Base-by-base conservation (phyloP, 805 yeast species). In the baker's yeast (Saccharomyces cerevisiae) region DNA sequence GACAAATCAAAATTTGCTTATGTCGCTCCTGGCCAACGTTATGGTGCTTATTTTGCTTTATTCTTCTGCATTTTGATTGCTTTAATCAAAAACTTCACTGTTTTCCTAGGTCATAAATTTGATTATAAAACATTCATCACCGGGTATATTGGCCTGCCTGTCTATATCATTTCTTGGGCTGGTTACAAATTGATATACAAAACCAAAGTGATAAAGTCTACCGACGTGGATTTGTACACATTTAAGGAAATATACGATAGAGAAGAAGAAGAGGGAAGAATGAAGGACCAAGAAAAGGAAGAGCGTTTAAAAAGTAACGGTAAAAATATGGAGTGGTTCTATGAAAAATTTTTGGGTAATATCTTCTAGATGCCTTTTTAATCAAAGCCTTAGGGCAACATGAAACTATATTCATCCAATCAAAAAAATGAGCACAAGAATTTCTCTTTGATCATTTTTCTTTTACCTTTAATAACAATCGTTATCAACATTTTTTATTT, bases 11-110 rank as follows among this genome's bases (percentile, higher is more conserved):
- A 65, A 32, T 78, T 85, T 58, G 78, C 80, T 10, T 87, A 82
- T 70, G 69, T 66, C 32, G 85, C 90, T 14, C 89, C 88, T 48
- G 76, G 80, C 53, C 87, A 82, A 70, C 89, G 89, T 56, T 85
- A 77, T 63, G 88, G 85, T 51, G 73, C 87, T 2, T 84, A 76
- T 62, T 56, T 82, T 60, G 81, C 89, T 1, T 69, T 87, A 51
- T 61, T 66, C 41, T 65, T 82, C 58, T 82, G 87, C 68, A 54
- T 71, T 51, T 53, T 85, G 51, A 74, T 87, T 56, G 76, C 84
- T 9, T 61, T 87, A 49, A 79, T 83, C 66, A 87, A 87, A 71
- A 84, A 84, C 61, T 85, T 85, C 68, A 82, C 89, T 0, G 90
- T 81, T 2, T 87, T 87, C 73, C 73, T 87, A 59, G 81, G 81